Percentiles rank a stretch among this genome's conserved stretches.
phyloP scores from a whole-genome alignment of 2,329 filamentous ascomycete genomes.

The Sarocladium strictum region DNA sequence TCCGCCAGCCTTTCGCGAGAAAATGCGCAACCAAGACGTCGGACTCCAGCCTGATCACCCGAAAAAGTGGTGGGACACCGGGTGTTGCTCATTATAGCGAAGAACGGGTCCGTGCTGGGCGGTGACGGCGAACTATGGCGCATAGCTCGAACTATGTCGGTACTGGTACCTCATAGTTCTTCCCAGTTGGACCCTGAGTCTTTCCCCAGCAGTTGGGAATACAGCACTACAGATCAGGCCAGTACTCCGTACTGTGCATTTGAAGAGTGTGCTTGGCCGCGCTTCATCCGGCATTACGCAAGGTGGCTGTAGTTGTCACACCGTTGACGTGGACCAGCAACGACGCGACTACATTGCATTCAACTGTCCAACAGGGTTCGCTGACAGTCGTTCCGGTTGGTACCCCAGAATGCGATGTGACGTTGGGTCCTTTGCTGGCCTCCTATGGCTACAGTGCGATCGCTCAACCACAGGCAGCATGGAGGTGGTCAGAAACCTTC shows the following conservation, averaged over 20 bases:
- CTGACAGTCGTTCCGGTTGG: too few species aligned
- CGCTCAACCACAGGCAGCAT: neutral
- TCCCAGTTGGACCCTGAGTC: neutral
- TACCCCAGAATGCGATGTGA: too few species aligned
- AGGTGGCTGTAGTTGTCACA: neutral
- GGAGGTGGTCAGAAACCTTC: conserved; percentile 1
- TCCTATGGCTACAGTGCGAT: too few species aligned
- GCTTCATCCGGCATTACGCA: neutral
- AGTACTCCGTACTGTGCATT: too few species aligned
- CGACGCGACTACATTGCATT: too few species aligned
- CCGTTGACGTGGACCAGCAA: too few species aligned
- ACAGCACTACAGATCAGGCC: neutral
- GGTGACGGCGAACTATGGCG: neutral
- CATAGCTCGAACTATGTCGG: neutral
- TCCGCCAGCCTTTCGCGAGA: neutral
- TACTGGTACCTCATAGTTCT: neutral
- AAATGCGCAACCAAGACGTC: neutral
- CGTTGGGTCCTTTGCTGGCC: too few species aligned
- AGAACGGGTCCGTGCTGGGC: neutral
- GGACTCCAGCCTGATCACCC: neutral
- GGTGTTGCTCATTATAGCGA: neutral
- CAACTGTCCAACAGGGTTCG: too few species aligned
- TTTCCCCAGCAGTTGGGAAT: conserved; percentile 7
- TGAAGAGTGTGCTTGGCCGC: neutral
- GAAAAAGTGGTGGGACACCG: conserved; percentile 5